Evolutionary conservation across 805 yeast species (phyloP).

Genomic region (Pichia phayaonensis): DNA sequence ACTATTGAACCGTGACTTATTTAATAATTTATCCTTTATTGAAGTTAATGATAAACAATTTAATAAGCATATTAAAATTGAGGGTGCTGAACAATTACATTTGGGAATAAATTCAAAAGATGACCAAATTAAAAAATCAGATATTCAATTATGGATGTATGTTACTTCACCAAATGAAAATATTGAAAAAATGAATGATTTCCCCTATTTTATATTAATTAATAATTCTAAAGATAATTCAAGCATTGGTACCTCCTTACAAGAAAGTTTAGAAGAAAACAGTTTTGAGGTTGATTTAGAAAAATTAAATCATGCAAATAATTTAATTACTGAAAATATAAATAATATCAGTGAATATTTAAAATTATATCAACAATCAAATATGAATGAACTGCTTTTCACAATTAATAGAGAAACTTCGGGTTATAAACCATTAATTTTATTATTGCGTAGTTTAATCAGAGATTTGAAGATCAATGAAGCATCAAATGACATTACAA

Average conservation of each 20-base stretch:
- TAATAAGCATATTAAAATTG: conserved; percentile 9
- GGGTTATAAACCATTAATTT: conserved; percentile 23
- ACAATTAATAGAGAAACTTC: conserved; percentile 24
- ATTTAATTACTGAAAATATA: conserved; percentile 19
- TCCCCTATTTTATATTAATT: conserved; percentile 23
- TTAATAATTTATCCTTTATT: conserved; percentile 26
- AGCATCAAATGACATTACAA: neutral
- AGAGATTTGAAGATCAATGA: conserved; percentile 12
- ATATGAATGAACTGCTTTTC: conserved; percentile 20
- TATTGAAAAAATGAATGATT: conserved; percentile 17
- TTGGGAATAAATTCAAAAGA: neutral
- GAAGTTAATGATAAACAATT: conserved; percentile 19
- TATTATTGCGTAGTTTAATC: conserved; percentile 21
- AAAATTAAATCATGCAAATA: conserved; percentile 23
- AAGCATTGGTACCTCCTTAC: conserved; percentile 1
- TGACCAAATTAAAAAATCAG: conserved; percentile 4
- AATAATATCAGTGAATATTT: conserved; percentile 23
- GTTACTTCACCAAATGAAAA: conserved; percentile 20
- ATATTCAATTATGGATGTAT: conserved; percentile 26
- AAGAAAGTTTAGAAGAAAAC: neutral
- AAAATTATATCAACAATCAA: conserved; percentile 22
- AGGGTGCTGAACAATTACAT: conserved; percentile 11
- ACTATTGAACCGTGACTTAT: conserved; percentile 16
- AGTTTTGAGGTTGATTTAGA: conserved; percentile 19
- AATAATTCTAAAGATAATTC: conserved; percentile 5